These are phyloP conservation scores for Aspergillus sp. DNA, from an alignment of 2,329 filamentous ascomycete species.

Conservation along the genomic window DNA sequence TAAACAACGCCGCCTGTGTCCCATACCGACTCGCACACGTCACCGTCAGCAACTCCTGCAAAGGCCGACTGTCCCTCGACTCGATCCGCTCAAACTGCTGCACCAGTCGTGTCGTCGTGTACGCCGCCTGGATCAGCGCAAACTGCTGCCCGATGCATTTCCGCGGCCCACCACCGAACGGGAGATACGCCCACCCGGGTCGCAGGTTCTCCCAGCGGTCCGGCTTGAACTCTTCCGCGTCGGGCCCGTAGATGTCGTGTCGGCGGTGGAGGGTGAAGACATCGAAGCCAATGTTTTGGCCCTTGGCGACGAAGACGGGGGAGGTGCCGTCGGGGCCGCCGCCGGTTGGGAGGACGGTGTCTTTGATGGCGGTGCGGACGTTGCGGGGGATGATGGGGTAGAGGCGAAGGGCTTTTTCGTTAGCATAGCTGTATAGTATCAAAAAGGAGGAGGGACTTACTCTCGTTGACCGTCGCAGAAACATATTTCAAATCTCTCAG, in stretches of 20 bases:
- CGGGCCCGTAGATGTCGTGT: background rate
- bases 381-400: slow-evolving; percentile 37
- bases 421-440: background rate
- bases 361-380: slow-evolving; percentile 20
- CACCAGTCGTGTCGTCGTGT: background rate
- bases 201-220: background rate
- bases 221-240: background rate
- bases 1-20: too few relatives aligned
- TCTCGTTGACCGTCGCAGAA: too few relatives aligned
- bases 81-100: background rate
- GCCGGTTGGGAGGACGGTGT: slow-evolving; percentile 36
- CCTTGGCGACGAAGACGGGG: slow-evolving; percentile 60
- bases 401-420: slow-evolving; percentile 24
- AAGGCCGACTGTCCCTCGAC: background rate
- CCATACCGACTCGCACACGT: too few relatives aligned
- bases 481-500: background rate
- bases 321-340: slow-evolving; percentile 54
- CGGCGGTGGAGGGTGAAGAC: slow-evolving; percentile 67
- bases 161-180: background rate
- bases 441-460: too few relatives aligned
- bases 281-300: slow-evolving; percentile 59
- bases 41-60: too few relatives aligned
- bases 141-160: background rate
- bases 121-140: background rate
- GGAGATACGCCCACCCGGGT: background rate